Percentiles rank a stretch among this genome's conserved stretches.
Evolutionary conservation across 495 filamentous ascomycete genomes (phyloP).

Genomic region (Entonaema liquescens): DNA sequence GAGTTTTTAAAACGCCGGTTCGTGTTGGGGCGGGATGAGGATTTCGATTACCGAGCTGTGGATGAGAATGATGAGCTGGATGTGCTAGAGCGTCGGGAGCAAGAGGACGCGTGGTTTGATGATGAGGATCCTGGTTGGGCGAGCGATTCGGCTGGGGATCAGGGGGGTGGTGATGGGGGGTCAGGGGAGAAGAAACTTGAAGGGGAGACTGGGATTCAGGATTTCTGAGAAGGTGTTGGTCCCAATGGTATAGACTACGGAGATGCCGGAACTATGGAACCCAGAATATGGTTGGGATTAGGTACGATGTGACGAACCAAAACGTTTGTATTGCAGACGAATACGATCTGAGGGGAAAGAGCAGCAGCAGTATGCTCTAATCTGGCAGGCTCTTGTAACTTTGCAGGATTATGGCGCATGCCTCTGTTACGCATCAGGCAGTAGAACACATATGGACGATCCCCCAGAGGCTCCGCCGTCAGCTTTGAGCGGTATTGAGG

Average conservation of each 20-base stretch:
- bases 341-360: background rate
- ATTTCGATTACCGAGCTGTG: constrained; percentile 77
- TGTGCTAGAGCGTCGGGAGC: constrained; percentile 66
- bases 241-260: background rate
- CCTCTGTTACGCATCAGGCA: background rate
- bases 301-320: background rate
- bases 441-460: background rate
- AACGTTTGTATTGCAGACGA: background rate
- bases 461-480: too few species aligned
- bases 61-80: constrained; percentile 77
- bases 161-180: constrained; percentile 60
- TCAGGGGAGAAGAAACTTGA: constrained; percentile 50
- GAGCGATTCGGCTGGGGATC: constrained; percentile 65
- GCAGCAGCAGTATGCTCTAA: too few species aligned
- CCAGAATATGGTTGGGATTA: background rate
- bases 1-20: constrained; percentile 76
- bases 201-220: constrained; percentile 83
- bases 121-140: constrained; percentile 75
- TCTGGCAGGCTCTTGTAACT: background rate
- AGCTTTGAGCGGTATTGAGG: background rate
- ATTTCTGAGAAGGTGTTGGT: constrained; percentile 63
- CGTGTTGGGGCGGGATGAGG: constrained; percentile 72
- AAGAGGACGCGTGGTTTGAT: constrained; percentile 76
- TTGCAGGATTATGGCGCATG: background rate
- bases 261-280: background rate